phyloP scores from a whole-genome alignment of 495 filamentous ascomycete species.

The Pyrenula aspistea region DNA sequence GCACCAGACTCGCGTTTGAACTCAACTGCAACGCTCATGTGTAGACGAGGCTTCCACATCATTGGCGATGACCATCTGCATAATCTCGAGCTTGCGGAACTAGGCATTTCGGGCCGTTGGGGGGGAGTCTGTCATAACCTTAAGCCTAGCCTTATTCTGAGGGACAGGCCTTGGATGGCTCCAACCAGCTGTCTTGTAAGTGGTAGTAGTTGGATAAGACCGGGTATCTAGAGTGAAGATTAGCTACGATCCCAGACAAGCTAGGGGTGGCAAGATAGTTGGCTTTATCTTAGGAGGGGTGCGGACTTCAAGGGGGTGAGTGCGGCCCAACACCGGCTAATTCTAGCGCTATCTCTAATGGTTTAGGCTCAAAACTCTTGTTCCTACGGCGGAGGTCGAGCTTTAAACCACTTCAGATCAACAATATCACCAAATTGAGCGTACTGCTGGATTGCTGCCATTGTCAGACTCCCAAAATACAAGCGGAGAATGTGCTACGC shows the following conservation, averaged over 20 bases:
- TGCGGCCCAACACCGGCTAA: too few relatives aligned
- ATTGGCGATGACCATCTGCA: background rate
- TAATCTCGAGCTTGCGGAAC: background rate
- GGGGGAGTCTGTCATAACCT: background rate
- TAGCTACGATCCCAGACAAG: background rate
- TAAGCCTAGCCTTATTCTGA: background rate
- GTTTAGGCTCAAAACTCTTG: too few relatives aligned
- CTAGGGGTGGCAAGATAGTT: too few relatives aligned
- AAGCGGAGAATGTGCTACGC: background rate
- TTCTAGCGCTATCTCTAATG: background rate
- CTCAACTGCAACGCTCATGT: background rate
- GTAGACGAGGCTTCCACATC: background rate
- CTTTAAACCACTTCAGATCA: background rate
- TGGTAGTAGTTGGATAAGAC: background rate
- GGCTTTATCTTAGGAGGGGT: too few relatives aligned
- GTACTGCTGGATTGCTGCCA: background rate
- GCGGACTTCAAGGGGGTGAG: too few relatives aligned
- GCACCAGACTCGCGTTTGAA: background rate
- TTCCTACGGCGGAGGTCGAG: too few relatives aligned
- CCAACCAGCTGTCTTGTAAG: background rate
- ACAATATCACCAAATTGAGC: background rate
- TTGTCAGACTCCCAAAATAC: background rate
- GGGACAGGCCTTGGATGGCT: background rate
- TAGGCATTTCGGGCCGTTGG: background rate
- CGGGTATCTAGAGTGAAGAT: background rate